Base-by-base conservation (phyloP, 2,329 filamentous ascomycete species). In the Annulohypoxylon truncatum region DNA sequence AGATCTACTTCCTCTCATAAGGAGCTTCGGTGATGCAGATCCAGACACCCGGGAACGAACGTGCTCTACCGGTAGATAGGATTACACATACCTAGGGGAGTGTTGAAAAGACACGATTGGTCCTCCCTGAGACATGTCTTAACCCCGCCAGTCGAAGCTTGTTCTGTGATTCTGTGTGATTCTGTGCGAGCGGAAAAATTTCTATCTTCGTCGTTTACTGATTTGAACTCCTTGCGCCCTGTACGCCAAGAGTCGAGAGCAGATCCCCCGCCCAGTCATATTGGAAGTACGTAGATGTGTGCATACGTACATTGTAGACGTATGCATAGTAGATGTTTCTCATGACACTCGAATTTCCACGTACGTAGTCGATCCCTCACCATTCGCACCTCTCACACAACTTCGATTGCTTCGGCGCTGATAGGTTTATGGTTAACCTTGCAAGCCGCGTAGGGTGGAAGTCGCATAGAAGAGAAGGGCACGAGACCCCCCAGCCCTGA, bases 1-100 rank as follows among this genome's bases (percentile, higher is more conserved):
- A 69, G 60, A 64, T 67, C 59, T 67, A 26, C 64, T 53, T 67
- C 64, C 67, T 62, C 53, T 61, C 52, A 24, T 42, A 60, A 54
- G 51, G 46, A 56, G 31, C 31, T 28, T 2, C 35, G 46, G 53
- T 55, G 29, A 31, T 55, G 56, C 60, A 64, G 56, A 61, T 61
- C 56, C 60, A 58, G 26, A 48, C 24, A 40, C 38, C 35, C 40
- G 38, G 31, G 38, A 61, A 33, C 55, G 12, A 38, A 42, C 29
- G 24, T 31, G 46, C 50, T 44, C 29, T 47, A 46, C 48, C 22
- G 38, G 57, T 35, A 60, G 47, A 12, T 44, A 38, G 29, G 28
- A 53, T 47, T 48, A 54, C 35, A 42, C 18, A 50, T 54, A 56
- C 38, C 38, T 42, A 42, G 18, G 38, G 4, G n/a, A 63, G 48